Evolutionary conservation across 2,329 filamentous ascomycete species (phyloP), one percentile per base, ranked within the genome.

Genomic region (Hymenoscyphus occultus): DNA sequence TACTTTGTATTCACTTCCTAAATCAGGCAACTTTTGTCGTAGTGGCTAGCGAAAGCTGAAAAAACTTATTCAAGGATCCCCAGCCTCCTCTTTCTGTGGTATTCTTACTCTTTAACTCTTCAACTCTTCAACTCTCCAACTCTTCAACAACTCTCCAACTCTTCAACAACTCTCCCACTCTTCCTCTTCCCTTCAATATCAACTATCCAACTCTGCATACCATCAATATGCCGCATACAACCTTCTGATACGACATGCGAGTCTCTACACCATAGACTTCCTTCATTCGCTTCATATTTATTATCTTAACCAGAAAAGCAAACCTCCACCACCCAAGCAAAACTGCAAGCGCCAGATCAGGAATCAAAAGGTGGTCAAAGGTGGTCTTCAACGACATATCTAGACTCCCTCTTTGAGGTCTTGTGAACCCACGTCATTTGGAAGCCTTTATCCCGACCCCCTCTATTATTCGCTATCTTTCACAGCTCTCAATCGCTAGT

Each of bases 241-340:
- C 19, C 48, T 54, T 6, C 22, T 28, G 12, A 7, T 19, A 54
- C 22, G 19, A 9, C 35, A 35, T 7, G 35, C 35, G 9, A 35
- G 35, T 35, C 35, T 54, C 9, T 19, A 19, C 48, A 3, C 48
- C 48, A 28, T 28, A 54, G 19, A 54, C 48, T 5, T 31, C 48
- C 19, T 54, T 28, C 48, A 13, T 54, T 31, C 12, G 19, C 22
- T 54, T 54, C 22, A 19, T 31, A 13, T 54, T 19, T 12, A 54
- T 54, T 13, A 54, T 54, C 48, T 54, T 54, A 54, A 54, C 48
- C 48, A 54, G 13, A 54, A 54, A 54, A 19, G 22, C 13, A 19
- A 51, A 28, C 48, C 19, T 28, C 13, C 48, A 54, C 35, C 35
- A 35, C 9, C 35, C 5, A 35, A 35, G 5, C 9, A 10, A 7